Evolutionary conservation across 805 yeast genomes (phyloP).

Genomic region (Vanderwaltozyma tropicalis): DNA sequence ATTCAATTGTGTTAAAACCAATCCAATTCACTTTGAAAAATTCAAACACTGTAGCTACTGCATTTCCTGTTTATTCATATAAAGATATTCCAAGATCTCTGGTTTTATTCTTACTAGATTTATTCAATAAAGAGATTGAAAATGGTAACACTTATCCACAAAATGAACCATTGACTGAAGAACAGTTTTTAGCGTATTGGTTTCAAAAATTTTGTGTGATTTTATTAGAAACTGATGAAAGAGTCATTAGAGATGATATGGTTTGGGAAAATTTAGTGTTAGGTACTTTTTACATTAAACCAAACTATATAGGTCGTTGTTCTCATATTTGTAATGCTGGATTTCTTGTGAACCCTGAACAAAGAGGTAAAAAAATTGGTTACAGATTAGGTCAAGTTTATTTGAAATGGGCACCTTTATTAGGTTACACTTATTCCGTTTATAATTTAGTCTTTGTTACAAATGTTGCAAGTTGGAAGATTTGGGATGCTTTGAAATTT

Average conservation of each 20-base stretch:
- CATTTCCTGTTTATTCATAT: slow-evolving; percentile 46
- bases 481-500: slow-evolving; percentile 82
- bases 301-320: slow-evolving; percentile 77
- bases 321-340: slow-evolving; percentile 86
- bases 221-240: slow-evolving; percentile 38
- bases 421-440: slow-evolving; percentile 76
- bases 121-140: slow-evolving; percentile 56
- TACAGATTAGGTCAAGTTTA: slow-evolving; percentile 57
- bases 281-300: slow-evolving; percentile 75
- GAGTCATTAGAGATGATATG: slow-evolving; percentile 13
- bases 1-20: slow-evolving; percentile 28
- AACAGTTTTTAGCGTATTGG: slow-evolving; percentile 57
- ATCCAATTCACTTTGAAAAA: slow-evolving; percentile 34
- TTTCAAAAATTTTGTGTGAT: slow-evolving; percentile 57
- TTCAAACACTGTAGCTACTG: slow-evolving; percentile 40
- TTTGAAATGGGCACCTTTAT: slow-evolving; percentile 57
- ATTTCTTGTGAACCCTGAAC: slow-evolving; percentile 51
- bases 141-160: slow-evolving; percentile 73
- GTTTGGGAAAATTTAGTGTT: slow-evolving; percentile 42
- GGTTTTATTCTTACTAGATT: slow-evolving; percentile 35
- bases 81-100: slow-evolving; percentile 42
- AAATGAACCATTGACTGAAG: slow-evolving; percentile 30
- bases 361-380: slow-evolving; percentile 65
- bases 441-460: slow-evolving; percentile 81
- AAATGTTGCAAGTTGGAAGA: slow-evolving; percentile 59